Conservation (phyloP, 495 filamentous ascomycete species). For the Penicillium lividum region DNA sequence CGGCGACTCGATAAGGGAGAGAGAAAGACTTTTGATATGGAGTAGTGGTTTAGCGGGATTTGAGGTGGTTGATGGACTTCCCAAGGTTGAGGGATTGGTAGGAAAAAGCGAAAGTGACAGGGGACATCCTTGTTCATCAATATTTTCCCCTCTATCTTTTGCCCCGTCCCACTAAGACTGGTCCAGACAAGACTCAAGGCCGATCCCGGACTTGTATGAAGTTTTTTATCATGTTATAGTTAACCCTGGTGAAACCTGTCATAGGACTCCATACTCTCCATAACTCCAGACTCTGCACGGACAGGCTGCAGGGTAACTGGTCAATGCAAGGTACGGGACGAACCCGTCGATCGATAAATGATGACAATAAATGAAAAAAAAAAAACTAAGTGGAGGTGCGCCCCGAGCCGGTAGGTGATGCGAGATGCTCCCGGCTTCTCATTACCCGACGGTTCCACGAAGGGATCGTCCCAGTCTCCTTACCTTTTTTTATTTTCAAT, state of each 20-base stretch:
- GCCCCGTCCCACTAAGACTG: slow-evolving; percentile 2
- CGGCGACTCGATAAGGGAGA: background rate
- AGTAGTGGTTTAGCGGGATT: too few species aligned
- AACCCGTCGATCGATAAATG: slow-evolving; percentile 30
- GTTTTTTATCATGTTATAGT: background rate
- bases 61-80: too few species aligned
- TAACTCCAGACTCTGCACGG: slow-evolving; percentile 22
- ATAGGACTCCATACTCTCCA: background rate
- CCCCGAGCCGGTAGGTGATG: slow-evolving; percentile 1
- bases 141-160: too few species aligned
- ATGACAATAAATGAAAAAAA: background rate
- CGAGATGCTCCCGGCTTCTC: background rate
- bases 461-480: background rate
- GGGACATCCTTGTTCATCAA: slow-evolving; percentile 12
- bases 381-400: slow-evolving; percentile 8
- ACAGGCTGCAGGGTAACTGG: slow-evolving; percentile 30
- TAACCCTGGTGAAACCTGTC: slow-evolving; percentile 18
- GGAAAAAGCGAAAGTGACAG: background rate
- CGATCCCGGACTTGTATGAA: background rate
- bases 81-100: too few species aligned
- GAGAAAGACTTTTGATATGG: background rate
- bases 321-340: slow-evolving; percentile 35
- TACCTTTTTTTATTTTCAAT: background rate
- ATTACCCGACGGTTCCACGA: background rate
- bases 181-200: background rate